Percentiles rank a stretch among this genome's conserved stretches.
Evolutionary conservation across 2,329 filamentous ascomycete genomes (phyloP).

Genomic region (Raffaelea deltoideospora): DNA sequence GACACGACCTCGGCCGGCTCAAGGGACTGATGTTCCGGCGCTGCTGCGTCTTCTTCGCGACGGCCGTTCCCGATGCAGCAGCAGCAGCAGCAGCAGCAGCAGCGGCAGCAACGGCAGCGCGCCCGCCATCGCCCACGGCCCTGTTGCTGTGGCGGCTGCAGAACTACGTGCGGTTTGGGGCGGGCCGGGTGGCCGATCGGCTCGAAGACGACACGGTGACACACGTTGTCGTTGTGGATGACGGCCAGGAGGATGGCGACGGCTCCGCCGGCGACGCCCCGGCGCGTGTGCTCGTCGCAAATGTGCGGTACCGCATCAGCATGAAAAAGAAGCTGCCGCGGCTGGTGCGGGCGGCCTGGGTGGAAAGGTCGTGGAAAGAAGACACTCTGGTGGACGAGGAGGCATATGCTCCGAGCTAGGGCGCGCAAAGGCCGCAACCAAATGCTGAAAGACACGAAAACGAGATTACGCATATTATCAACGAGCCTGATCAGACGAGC

Average conservation of each 20-base stretch:
- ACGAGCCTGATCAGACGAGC: no score
- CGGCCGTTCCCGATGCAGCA: no score
- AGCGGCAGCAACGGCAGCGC: not conserved
- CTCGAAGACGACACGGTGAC: slow-evolving; percentile 43
- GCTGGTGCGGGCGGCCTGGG: slow-evolving; percentile 56
- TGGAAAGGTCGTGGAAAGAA: slow-evolving; percentile 68
- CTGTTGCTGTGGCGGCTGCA: slow-evolving; percentile 14
- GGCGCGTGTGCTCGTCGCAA: slow-evolving; percentile 19
- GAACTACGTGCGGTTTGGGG: slow-evolving; percentile 53
- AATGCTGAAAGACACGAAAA: not conserved
- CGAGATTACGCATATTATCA: no score
- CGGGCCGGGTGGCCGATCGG: slow-evolving; percentile 40
- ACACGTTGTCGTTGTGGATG: slow-evolving; percentile 50
- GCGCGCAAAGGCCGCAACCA: not conserved
- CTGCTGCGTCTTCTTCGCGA: slow-evolving; percentile 25
- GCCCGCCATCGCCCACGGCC: no score
- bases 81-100: no score
- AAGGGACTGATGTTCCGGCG: slow-evolving; percentile 37
- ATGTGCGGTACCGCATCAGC: slow-evolving; percentile 31
- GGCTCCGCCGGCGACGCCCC: slow-evolving; percentile 20
- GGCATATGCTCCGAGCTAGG: slow-evolving; percentile 23
- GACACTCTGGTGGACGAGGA: slow-evolving; percentile 71
- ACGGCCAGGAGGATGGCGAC: slow-evolving; percentile 9
- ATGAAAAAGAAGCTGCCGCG: slow-evolving; percentile 41
- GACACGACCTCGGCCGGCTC: slow-evolving; percentile 34